Percentiles rank a stretch among this genome's conserved stretches.
Conservation (phyloP, 495 filamentous ascomycete species). For the Chaetomidium leptoderma region DNA sequence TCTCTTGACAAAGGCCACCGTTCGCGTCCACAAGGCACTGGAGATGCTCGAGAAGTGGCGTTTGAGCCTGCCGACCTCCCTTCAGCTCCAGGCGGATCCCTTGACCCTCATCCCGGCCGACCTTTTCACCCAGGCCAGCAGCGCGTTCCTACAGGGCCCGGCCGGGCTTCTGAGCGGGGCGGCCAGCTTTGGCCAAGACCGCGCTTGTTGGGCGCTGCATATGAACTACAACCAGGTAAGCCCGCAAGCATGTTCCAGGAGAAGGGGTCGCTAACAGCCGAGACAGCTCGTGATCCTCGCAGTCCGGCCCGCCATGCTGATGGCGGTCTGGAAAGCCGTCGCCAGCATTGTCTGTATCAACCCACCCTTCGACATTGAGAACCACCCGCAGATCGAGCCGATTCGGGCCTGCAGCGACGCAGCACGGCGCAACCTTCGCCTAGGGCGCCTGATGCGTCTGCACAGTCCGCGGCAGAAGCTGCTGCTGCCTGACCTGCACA, state of each 20-base stretch:
- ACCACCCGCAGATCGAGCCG: constrained; percentile 16
- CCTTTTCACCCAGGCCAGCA: constrained; percentile 8
- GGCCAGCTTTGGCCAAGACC: constrained; percentile 24
- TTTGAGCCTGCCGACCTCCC: constrained; percentile 12
- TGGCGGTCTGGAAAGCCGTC: constrained; percentile 36
- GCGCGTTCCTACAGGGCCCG: background rate
- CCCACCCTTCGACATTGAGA: constrained; percentile 18
- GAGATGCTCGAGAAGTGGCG: constrained; percentile 29
- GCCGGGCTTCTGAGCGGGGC: constrained; percentile 16
- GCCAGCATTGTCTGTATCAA: constrained; percentile 22
- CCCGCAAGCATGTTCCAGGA: background rate
- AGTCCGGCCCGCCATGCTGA: constrained; percentile 39
- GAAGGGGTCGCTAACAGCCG: background rate
- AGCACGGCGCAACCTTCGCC: constrained; percentile 33
- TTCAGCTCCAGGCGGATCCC: constrained; percentile 9
- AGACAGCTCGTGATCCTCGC: constrained; percentile 38
- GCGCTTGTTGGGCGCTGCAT: constrained; percentile 34
- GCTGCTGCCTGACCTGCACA: constrained; percentile 38
- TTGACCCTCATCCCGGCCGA: constrained; percentile 12
- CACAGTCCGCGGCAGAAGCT: constrained; percentile 26
- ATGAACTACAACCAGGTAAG: constrained; percentile 43
- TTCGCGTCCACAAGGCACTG: constrained; percentile 24
- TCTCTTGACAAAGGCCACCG: constrained; percentile 4
- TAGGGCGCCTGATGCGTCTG: constrained; percentile 28
- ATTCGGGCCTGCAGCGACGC: constrained; percentile 33